Percentiles rank a stretch among this genome's conserved stretches.
Evolutionary conservation across 352 stramenopile genomes (phyloP).

Genomic region (Pythium coloratum): DNA sequence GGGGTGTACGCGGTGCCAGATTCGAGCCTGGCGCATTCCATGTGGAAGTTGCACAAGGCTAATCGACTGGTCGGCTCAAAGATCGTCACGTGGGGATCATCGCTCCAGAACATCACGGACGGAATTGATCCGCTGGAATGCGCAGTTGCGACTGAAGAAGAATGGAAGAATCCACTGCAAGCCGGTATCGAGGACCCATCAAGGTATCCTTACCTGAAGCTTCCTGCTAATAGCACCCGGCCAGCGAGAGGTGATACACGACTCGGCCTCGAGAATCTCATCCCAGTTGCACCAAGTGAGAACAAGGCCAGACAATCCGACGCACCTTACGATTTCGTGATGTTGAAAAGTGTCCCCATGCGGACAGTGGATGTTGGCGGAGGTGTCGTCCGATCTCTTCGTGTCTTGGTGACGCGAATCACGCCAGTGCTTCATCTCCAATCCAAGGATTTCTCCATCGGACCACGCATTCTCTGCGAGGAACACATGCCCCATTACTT

Average conservation of each 20-base stretch:
- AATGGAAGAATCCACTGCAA: constrained; percentile 46
- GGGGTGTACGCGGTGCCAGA: constrained; percentile 62
- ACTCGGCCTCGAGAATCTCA: constrained; percentile 50
- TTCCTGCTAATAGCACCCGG: constrained; percentile 72
- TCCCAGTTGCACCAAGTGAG: constrained; percentile 20
- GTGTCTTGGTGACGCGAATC: constrained; percentile 48
- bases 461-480: constrained; percentile 65
- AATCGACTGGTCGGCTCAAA: constrained; percentile 56
- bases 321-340: constrained; percentile 31
- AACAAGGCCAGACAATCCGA: neutral
- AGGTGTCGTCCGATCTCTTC: constrained; percentile 61
- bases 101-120: constrained; percentile 59
- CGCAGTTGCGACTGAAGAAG: constrained; percentile 34
- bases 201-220: constrained; percentile 57
- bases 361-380: constrained; percentile 59
- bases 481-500: constrained; percentile 57
- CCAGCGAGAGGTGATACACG: constrained; percentile 39
- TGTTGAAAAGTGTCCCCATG: constrained; percentile 70
- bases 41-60: constrained; percentile 50
- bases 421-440: constrained; percentile 69
- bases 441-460: constrained; percentile 57
- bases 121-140: constrained; percentile 71
- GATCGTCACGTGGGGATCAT: constrained; percentile 66
- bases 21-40: constrained; percentile 30
- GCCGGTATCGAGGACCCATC: constrained; percentile 48